Evolutionary conservation across 805 yeast species (phyloP).

Genomic region (Komagataella pastoris): DNA sequence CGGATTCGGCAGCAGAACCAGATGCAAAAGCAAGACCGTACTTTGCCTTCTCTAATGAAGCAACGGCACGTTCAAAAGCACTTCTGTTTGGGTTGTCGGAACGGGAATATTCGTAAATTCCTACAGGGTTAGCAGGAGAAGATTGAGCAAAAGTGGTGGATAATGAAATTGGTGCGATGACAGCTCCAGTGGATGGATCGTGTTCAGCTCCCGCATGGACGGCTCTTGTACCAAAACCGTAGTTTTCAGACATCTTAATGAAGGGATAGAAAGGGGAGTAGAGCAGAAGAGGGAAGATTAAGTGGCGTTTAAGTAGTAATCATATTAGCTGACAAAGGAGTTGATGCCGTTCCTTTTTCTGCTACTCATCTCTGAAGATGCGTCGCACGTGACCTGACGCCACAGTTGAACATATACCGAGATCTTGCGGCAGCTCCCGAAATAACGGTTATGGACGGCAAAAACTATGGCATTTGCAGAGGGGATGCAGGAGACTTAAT

Average conservation of each 20-base stretch:
- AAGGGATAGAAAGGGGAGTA: constrained; percentile 6
- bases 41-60: constrained; percentile 65
- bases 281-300: constrained; percentile 5
- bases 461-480: not conserved
- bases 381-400: not conserved
- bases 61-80: constrained; percentile 67
- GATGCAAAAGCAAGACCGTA: constrained; percentile 69
- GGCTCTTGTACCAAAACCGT: constrained; percentile 64
- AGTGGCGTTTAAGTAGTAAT: constrained; percentile 2
- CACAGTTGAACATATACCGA: not conserved
- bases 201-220: constrained; percentile 72
- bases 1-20: constrained; percentile 80
- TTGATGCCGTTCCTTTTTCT: not conserved
- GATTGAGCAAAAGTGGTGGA: constrained; percentile 79
- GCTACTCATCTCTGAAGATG: not conserved
- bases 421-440: not conserved
- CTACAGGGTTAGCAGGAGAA: constrained; percentile 66
- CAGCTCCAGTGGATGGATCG: constrained; percentile 72
- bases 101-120: constrained; percentile 73
- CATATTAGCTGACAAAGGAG: constrained; percentile 4
- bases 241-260: constrained; percentile 8
- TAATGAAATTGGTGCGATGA: constrained; percentile 70
- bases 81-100: constrained; percentile 81
- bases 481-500: not conserved
- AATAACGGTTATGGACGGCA: constrained; percentile 2